These are phyloP conservation scores for Penicillium goetzii DNA, from an alignment of 495 filamentous ascomycete genomes.

Conservation along the genomic window DNA sequence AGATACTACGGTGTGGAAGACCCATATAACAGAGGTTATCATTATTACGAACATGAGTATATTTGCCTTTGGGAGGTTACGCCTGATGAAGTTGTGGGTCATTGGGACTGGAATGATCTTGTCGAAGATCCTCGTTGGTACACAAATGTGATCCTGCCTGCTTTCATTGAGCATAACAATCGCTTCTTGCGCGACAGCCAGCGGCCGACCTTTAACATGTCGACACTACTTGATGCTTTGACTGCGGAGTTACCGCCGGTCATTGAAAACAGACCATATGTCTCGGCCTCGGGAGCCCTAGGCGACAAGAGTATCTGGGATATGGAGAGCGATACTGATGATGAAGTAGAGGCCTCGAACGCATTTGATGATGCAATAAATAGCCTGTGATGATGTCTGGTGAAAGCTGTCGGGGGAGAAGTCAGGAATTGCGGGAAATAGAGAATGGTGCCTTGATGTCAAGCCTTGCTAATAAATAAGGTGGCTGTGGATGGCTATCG, in stretches of 20 bases:
- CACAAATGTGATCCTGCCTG: neutral
- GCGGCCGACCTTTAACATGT: too few relatives aligned
- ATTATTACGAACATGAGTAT: conserved; percentile 13
- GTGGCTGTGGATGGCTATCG: too few relatives aligned
- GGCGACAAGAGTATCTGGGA: neutral
- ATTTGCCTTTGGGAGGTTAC: conserved; percentile 14
- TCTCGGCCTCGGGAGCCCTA: too few relatives aligned
- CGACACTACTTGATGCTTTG: neutral
- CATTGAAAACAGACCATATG: too few relatives aligned
- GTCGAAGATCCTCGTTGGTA: neutral
- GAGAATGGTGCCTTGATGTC: too few relatives aligned
- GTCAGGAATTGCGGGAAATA: too few relatives aligned
- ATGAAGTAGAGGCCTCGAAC: neutral
- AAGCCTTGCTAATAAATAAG: too few relatives aligned
- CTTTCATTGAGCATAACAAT: neutral
- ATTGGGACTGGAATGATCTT: conserved; percentile 8
- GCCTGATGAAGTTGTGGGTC: conserved; percentile 8
- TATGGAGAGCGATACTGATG: neutral
- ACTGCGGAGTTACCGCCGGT: neutral
- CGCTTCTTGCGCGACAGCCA: neutral
- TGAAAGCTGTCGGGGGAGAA: neutral
- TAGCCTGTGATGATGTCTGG: neutral
- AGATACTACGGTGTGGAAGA: conserved; percentile 9
- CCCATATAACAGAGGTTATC: conserved; percentile 5
- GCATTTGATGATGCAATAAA: neutral